Percentiles rank a stretch among this genome's conserved stretches.
phyloP scores from a whole-genome alignment of 768 basidiomycete genomes.

The Russula griseocarnosa region DNA sequence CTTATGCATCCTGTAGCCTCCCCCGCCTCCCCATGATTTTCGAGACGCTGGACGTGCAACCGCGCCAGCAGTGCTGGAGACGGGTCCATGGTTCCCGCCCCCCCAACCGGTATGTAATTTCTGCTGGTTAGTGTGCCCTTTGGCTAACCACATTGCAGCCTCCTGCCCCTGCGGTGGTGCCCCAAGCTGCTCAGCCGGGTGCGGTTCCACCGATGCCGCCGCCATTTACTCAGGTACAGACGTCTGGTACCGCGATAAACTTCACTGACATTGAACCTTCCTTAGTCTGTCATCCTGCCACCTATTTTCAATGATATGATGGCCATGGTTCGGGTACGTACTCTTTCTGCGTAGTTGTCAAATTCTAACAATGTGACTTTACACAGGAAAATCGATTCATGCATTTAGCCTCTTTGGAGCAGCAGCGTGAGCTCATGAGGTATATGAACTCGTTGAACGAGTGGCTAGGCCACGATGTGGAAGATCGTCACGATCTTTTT shows the following conservation, averaged over 20 bases:
- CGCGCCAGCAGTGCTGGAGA: constrained; percentile 3
- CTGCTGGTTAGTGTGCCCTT: not conserved
- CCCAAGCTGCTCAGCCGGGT: not conserved
- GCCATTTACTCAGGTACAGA: constrained; percentile 29
- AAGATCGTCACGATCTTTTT: too few relatives aligned
- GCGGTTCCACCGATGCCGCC: constrained; percentile 14
- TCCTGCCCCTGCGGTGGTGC: not conserved
- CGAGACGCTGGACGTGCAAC: constrained; percentile 3
- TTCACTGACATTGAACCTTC: constrained; percentile 5
- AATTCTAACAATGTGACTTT: constrained; percentile 15
- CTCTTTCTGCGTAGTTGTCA: constrained; percentile 2
- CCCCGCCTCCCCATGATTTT: not conserved
- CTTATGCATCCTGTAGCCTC: constrained; percentile 11
- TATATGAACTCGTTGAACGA: constrained; percentile 74
- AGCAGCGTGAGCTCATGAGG: constrained; percentile 74
- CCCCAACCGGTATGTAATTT: not conserved
- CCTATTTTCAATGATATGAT: constrained; percentile 63
- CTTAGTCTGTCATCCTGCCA: constrained; percentile 57
- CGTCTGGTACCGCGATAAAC: not conserved
- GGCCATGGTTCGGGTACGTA: constrained; percentile 58
- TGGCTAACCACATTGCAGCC: constrained; percentile 11
- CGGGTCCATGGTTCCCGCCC: constrained; percentile 1
- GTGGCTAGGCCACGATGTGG: constrained; percentile 76
- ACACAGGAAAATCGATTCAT: constrained; percentile 70
- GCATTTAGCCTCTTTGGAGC: constrained; percentile 69